Conservation (phyloP, 2,329 filamentous ascomycete species). For the Gnomoniopsis sp. region DNA sequence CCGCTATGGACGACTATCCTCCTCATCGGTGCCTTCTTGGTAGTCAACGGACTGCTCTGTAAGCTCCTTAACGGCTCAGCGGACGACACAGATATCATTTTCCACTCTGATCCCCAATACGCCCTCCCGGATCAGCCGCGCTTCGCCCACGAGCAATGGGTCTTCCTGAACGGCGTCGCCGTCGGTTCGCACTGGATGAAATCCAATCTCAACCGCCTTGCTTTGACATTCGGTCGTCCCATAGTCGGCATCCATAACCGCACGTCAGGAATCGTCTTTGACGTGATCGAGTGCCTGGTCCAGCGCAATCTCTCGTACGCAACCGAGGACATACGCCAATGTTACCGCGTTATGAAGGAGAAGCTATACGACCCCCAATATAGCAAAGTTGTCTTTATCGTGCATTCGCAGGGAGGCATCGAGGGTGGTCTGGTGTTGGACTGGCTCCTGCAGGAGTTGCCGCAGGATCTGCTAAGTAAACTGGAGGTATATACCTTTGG, state of each 20-base stretch:
- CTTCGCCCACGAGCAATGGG: constrained; percentile 62
- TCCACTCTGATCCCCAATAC: constrained; percentile 51
- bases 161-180: constrained; percentile 75
- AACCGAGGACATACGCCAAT: constrained; percentile 62
- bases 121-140: constrained; percentile 46
- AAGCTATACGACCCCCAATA: constrained; percentile 59
- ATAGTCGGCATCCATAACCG: constrained; percentile 73
- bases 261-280: constrained; percentile 71
- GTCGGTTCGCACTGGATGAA: constrained; percentile 64
- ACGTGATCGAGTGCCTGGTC: constrained; percentile 72
- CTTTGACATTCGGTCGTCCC: constrained; percentile 68
- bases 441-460: constrained; percentile 71
- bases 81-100: constrained; percentile 49
- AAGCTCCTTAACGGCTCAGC: constrained; percentile 49
- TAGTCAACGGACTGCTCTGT: constrained; percentile 50
- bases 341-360: constrained; percentile 60
- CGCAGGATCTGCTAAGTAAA: constrained; percentile 61
- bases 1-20: constrained; percentile 45
- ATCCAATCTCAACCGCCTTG: constrained; percentile 67
- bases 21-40: constrained; percentile 40
- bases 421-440: constrained; percentile 71
- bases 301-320: constrained; percentile 73
- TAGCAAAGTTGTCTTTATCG: constrained; percentile 68
- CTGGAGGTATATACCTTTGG: constrained; percentile 79
- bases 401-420: constrained; percentile 77